These are phyloP conservation scores for Sonneratia alba DNA, from an alignment of 345 rosid species.

Conservation along the genomic window DNA sequence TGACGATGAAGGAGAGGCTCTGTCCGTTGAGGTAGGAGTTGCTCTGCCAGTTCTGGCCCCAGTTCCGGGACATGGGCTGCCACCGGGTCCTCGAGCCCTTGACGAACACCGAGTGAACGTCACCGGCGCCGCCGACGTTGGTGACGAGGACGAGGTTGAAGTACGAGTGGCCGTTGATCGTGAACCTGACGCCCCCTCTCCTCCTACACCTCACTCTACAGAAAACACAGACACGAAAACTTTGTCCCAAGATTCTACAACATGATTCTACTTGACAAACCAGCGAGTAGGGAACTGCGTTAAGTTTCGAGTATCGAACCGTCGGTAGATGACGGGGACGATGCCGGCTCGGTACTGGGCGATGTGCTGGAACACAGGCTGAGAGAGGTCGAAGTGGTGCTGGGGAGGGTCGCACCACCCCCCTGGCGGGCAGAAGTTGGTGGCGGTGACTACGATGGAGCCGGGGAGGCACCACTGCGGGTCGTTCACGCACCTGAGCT, in stretches of 20 bases:
- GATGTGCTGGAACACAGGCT: constrained; percentile 57
- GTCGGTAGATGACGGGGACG: constrained; percentile 63
- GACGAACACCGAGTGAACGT: constrained; percentile 47
- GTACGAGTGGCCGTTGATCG: constrained; percentile 71
- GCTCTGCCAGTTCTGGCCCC: constrained; percentile 92
- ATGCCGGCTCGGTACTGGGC: constrained; percentile 62
- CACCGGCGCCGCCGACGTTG: constrained; percentile 76
- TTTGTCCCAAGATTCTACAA: too few relatives aligned
- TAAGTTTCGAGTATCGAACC: constrained; percentile 15
- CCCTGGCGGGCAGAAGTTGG: constrained; percentile 80
- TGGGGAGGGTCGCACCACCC: constrained; percentile 54
- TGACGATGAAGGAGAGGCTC: constrained; percentile 56
- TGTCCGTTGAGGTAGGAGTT: constrained; percentile 64
- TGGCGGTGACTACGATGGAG: constrained; percentile 62
- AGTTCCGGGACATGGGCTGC: constrained; percentile 70
- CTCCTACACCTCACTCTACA: constrained; percentile 56
- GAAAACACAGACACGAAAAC: too few relatives aligned
- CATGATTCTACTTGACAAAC: too few relatives aligned
- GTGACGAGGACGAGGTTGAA: constrained; percentile 62
- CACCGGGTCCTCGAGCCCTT: constrained; percentile 56
- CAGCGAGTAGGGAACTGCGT: too few relatives aligned
- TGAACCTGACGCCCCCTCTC: constrained; percentile 64
- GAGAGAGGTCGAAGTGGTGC: constrained; percentile 72
- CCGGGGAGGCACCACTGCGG: constrained; percentile 67
- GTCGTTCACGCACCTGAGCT: constrained; percentile 54